Percentiles rank a stretch among this genome's conserved stretches.
These are phyloP conservation scores for Suillus occidentalis DNA, from an alignment of 768 basidiomycete species.

Conservation along the genomic window DNA sequence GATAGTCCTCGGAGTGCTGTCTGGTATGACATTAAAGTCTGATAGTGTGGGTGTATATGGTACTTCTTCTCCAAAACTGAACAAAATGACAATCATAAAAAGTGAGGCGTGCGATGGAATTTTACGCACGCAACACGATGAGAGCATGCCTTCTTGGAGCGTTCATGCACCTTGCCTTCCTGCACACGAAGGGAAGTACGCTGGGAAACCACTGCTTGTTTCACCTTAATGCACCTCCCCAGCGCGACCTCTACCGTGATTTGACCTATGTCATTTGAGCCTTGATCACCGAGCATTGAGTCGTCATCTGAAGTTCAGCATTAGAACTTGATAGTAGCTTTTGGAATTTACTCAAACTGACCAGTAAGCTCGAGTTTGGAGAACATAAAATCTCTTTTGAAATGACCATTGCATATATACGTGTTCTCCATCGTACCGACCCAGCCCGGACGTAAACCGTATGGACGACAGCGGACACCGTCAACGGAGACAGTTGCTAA, in stretches of 20 bases:
- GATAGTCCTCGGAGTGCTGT: constrained; percentile 5
- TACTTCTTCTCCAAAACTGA: constrained; percentile 16
- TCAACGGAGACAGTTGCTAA: constrained; percentile 7
- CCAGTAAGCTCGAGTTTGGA: constrained; percentile 20
- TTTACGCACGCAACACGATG: not conserved
- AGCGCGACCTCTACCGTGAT: constrained; percentile 5
- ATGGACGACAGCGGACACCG: not conserved
- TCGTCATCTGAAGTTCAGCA: constrained; percentile 21
- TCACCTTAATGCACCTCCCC: not conserved
- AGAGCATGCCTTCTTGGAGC: not conserved
- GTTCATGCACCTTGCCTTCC: not conserved
- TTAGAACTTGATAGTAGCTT: not conserved
- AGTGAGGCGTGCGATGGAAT: not conserved
- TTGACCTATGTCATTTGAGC: constrained; percentile 14
- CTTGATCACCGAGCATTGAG: constrained; percentile 11
- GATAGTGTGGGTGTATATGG: no score
- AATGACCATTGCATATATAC: fast-evolving
- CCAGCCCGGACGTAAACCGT: fast-evolving
- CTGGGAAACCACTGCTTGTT: not conserved
- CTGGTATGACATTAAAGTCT: not conserved
- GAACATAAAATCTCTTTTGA: constrained; percentile 14
- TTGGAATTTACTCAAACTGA: not conserved
- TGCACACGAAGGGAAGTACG: not conserved
- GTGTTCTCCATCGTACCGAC: not conserved
- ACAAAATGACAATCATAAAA: not conserved